Conservation (phyloP, 2,329 filamentous ascomycete genomes). For the Trichoderma pleuroti region DNA sequence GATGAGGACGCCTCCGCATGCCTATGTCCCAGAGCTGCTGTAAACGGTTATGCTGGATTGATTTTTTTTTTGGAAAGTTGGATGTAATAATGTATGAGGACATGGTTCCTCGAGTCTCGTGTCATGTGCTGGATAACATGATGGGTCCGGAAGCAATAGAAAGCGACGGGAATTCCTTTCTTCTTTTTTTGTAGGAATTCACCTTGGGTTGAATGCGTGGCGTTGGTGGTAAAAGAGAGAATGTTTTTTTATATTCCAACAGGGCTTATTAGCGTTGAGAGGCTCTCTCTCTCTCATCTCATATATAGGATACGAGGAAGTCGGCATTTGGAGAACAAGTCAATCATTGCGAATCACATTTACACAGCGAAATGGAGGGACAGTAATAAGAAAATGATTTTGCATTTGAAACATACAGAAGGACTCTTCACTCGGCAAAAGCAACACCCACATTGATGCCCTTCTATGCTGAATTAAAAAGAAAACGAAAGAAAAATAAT, state of each 20-base stretch:
- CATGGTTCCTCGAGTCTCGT: not conserved
- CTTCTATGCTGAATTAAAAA: constrained; percentile 17
- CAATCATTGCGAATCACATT: not conserved
- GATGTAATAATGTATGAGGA: not conserved
- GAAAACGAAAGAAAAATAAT: not conserved
- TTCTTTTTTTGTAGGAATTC: not conserved
- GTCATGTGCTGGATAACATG: constrained; percentile 9
- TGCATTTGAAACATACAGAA: not conserved
- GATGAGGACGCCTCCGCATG: not conserved
- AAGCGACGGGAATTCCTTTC: not conserved
- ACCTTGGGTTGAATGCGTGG: not conserved
- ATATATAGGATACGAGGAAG: not conserved
- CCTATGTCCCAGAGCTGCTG: not conserved
- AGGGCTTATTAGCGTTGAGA: not conserved
- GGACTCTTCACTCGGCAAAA: constrained; percentile 3
- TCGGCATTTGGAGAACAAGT: not conserved
- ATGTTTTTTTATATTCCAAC: not conserved
- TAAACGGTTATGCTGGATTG: not conserved
- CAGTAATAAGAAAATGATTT: not conserved
- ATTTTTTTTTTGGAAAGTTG: not conserved
- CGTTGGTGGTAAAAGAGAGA: constrained; percentile 1
- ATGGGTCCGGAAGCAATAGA: not conserved
- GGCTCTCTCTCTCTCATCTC: not conserved
- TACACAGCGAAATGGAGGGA: not conserved
- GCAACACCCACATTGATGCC: constrained; percentile 1